Conservation (phyloP, 2,329 filamentous ascomycete species). For the Tolypocladium ovalisporum region DNA sequence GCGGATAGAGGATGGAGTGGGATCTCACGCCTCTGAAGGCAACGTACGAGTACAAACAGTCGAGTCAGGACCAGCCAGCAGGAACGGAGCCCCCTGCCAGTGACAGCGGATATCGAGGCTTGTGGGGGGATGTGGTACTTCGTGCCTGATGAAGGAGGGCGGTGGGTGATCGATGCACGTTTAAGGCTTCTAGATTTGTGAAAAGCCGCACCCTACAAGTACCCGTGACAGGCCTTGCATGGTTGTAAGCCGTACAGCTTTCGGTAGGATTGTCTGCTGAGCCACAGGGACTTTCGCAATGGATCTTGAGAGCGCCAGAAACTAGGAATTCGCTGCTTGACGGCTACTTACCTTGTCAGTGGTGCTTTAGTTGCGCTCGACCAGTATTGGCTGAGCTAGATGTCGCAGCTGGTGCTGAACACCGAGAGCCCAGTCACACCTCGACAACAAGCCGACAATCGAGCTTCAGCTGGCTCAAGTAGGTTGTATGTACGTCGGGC, state of each 20-base stretch:
- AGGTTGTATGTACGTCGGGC: not conserved
- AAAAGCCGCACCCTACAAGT: slow-evolving; percentile 4
- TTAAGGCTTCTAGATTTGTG: slow-evolving; percentile 7
- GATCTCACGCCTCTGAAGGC: slow-evolving; percentile 3
- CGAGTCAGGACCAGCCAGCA: slow-evolving; percentile 3
- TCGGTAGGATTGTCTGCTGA: not conserved
- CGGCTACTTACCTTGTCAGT: not conserved
- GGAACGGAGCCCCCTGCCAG: slow-evolving; percentile 3
- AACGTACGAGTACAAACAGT: slow-evolving; percentile 2
- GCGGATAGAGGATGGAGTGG: not conserved
- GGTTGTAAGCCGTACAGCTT: not conserved
- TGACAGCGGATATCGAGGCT: slow-evolving; percentile 2
- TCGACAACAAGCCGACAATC: not conserved
- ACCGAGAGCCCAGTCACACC: not conserved
- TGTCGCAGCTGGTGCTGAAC: not conserved
- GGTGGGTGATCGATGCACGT: slow-evolving; percentile 5
- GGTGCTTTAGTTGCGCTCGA: not conserved
- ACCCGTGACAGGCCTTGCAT: not conserved
- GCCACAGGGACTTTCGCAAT: not conserved
- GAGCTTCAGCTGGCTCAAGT: not conserved
- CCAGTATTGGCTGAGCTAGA: not conserved
- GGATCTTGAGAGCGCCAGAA: not conserved
- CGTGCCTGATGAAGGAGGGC: slow-evolving; percentile 6
- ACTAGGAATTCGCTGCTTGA: not conserved
- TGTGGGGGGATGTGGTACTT: slow-evolving; percentile 8